Conservation (phyloP, 208 protist genomes). For the Borovskyia barvae region DNA sequence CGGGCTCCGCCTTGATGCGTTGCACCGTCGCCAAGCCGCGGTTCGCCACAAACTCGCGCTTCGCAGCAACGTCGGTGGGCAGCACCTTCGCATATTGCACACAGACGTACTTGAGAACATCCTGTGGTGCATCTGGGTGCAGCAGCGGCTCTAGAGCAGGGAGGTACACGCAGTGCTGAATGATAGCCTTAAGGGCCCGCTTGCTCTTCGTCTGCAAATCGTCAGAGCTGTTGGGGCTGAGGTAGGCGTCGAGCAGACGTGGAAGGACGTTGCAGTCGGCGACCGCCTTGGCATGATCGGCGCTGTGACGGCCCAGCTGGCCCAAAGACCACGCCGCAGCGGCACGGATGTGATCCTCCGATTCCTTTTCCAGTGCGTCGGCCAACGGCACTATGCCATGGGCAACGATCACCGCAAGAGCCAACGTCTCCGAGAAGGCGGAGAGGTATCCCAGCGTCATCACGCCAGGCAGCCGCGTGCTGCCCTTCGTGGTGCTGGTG, state of each 20-base stretch:
- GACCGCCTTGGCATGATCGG: conserved; percentile 96
- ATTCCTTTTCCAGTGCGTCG: conserved; percentile 89
- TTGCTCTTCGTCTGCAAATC: conserved; percentile 96
- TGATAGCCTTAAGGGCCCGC: conserved; percentile 95
- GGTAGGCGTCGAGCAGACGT: conserved; percentile 90
- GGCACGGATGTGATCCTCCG: conserved; percentile 96
- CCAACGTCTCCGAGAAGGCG: conserved; percentile 97
- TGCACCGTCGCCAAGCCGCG: conserved; percentile 95
- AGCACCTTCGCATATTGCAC: conserved; percentile 98
- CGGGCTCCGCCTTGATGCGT: conserved; percentile 94
- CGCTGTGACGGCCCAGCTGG: conserved; percentile 96
- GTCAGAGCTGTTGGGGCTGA: conserved; percentile 87
- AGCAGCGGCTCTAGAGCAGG: conserved; percentile 96
- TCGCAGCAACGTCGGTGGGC: conserved; percentile 95
- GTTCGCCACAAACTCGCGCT: conserved; percentile 95
- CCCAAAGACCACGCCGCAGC: conserved; percentile 93
- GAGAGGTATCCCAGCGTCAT: conserved; percentile 99
- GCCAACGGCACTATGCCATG: conserved; percentile 93
- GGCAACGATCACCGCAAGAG: conserved; percentile 94
- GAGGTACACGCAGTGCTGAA: conserved; percentile 96
- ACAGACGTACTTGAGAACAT: conserved; percentile 97
- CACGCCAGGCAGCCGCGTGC: conserved; percentile 94
- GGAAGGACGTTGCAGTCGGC: conserved; percentile 96
- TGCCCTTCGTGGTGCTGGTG: conserved; percentile 91
- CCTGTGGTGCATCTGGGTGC: conserved; percentile 90